A percentile compares a stretch with the other conserved stretches of the same genome.
Conservation (phyloP, 2,329 filamentous ascomycete genomes). For the Huntiella bhutanensis region DNA sequence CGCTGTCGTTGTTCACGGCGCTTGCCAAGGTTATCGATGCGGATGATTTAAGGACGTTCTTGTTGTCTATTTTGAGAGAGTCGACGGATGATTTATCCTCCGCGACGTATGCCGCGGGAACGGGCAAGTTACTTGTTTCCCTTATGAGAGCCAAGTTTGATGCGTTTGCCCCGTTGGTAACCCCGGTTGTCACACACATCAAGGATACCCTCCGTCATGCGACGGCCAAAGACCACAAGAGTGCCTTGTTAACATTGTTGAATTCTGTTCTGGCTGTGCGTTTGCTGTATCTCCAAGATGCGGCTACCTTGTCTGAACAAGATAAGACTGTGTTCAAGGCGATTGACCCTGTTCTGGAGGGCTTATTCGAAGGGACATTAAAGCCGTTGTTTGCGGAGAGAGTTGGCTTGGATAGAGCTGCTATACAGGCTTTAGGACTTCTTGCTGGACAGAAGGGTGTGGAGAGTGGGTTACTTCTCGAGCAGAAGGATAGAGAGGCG, state of each 20-base stretch:
- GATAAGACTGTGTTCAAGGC: conserved; percentile 22
- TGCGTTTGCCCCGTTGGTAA: conserved; percentile 29
- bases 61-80: conserved; percentile 31
- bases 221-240: conserved; percentile 29
- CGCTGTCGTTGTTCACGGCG: conserved; percentile 33
- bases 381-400: conserved; percentile 19
- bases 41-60: conserved; percentile 26
- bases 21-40: conserved; percentile 27
- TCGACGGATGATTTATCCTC: conserved; percentile 34
- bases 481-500: conserved; percentile 14
- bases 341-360: conserved; percentile 21
- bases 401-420: conserved; percentile 24
- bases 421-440: conserved; percentile 27
- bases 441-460: conserved; percentile 23
- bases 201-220: conserved; percentile 31
- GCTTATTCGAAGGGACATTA: conserved; percentile 20
- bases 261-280: conserved; percentile 31
- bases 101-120: conserved; percentile 30
- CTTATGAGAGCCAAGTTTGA: conserved; percentile 28
- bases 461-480: conserved; percentile 16
- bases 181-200: conserved; percentile 28
- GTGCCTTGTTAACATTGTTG: conserved; percentile 32
- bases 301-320: conserved; percentile 17
- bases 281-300: conserved; percentile 19
- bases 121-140: conserved; percentile 32